phyloP scores from a whole-genome alignment of 2,329 filamentous ascomycete species.

The Ophiosphaerella korrae region DNA sequence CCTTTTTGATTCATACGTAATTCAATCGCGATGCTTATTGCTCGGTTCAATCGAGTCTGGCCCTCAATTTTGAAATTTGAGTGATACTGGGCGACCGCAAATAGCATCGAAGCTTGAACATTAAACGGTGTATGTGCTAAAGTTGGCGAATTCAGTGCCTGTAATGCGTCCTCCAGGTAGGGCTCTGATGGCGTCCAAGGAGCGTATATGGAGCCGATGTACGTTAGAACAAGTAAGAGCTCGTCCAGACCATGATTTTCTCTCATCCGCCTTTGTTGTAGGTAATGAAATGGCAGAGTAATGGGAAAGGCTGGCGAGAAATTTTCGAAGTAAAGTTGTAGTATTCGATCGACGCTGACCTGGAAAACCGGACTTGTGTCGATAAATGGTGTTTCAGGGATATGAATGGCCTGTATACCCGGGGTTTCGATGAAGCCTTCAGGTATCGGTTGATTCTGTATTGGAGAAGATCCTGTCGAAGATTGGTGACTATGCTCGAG shows the following conservation, averaged over 20 bases:
- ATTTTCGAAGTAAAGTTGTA: constrained; percentile 46
- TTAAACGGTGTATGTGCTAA: constrained; percentile 54
- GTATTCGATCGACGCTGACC: constrained; percentile 31
- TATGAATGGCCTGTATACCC: constrained; percentile 5
- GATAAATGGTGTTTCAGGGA: constrained; percentile 3
- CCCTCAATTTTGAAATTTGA: constrained; percentile 69
- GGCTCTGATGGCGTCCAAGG: constrained; percentile 37
- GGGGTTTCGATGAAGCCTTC: not conserved
- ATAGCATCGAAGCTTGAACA: constrained; percentile 77
- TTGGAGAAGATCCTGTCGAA: not conserved
- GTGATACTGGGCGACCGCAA: constrained; percentile 81
- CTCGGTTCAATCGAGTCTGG: constrained; percentile 68
- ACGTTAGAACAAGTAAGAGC: constrained; percentile 35
- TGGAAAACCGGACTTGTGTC: constrained; percentile 25
- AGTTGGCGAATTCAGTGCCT: constrained; percentile 22
- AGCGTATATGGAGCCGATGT: constrained; percentile 40
- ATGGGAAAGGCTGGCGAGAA: constrained; percentile 62
- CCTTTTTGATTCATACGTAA: constrained; percentile 76
- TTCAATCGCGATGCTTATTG: constrained; percentile 72
- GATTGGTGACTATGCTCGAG: not conserved
- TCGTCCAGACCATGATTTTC: constrained; percentile 27
- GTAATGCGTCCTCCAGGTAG: constrained; percentile 28
- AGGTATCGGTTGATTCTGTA: not conserved
- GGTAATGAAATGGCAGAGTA: constrained; percentile 54
- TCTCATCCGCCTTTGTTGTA: constrained; percentile 26